These are phyloP conservation scores for Teratosphaeriaceae sp. DNA, from an alignment of 2,329 filamentous ascomycete species.

Conservation along the genomic window DNA sequence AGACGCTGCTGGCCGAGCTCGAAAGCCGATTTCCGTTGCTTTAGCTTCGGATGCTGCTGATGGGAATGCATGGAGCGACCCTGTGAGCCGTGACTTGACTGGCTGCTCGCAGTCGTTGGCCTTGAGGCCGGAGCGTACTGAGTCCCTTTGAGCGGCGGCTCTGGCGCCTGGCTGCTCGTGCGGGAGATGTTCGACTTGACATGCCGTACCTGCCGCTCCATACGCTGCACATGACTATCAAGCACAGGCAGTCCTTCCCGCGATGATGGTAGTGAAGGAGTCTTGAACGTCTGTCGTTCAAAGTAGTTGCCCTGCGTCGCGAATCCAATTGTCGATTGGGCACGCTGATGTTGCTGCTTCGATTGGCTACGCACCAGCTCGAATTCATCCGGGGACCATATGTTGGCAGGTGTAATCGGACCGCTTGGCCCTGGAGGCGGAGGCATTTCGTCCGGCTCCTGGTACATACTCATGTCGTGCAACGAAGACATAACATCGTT, in stretches of 20 bases:
- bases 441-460: slow-evolving; percentile 34
- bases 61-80: slow-evolving; percentile 34
- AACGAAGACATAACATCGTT: slow-evolving; percentile 96
- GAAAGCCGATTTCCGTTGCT: slow-evolving; percentile 66
- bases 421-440: background rate
- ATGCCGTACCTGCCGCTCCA: slow-evolving; percentile 74
- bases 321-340: slow-evolving; percentile 70
- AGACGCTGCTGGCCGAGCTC: slow-evolving; percentile 65
- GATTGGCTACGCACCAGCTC: slow-evolving; percentile 47
- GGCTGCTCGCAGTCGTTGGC: slow-evolving; percentile 22
- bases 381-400: slow-evolving; percentile 91
- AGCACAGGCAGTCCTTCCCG: slow-evolving; percentile 59
- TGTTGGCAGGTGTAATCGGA: slow-evolving; percentile 55
- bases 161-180: slow-evolving; percentile 31
- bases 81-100: slow-evolving; percentile 21
- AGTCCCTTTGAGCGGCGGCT: slow-evolving; percentile 25
- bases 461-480: slow-evolving; percentile 69
- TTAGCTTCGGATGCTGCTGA: slow-evolving; percentile 34
- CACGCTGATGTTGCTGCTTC: slow-evolving; percentile 42
- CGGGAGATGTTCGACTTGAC: slow-evolving; percentile 50
- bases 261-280: slow-evolving; percentile 29
- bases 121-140: slow-evolving; percentile 17
- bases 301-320: slow-evolving; percentile 31
- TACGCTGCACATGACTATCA: slow-evolving; percentile 81
- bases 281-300: slow-evolving; percentile 49